These are phyloP conservation scores for Acorus gramineus DNA, from an alignment of 106 monocot genomes.

Conservation along the genomic window DNA sequence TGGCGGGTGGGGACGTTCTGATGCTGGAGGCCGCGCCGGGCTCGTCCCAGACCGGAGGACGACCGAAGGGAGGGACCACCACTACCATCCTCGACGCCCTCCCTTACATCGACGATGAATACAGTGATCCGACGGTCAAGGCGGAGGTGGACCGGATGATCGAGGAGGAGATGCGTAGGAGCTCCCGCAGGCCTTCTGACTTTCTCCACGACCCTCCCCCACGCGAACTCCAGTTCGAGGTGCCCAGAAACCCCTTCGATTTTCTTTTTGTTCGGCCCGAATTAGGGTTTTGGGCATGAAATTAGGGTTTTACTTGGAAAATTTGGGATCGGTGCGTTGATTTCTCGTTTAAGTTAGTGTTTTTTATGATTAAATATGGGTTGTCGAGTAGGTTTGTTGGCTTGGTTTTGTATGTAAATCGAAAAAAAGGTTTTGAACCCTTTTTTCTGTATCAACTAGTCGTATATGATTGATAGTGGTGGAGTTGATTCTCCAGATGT, in stretches of 20 bases:
- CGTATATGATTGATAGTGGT: no score
- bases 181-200: slow-evolving; percentile 80
- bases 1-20: slow-evolving; percentile 53
- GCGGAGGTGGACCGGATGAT: slow-evolving; percentile 82
- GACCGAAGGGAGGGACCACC: no score
- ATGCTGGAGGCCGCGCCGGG: slow-evolving; percentile 89
- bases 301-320: background rate
- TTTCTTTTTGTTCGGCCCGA: background rate
- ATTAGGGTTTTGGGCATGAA: background rate
- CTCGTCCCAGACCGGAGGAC: slow-evolving; percentile 2
- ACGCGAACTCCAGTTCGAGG: slow-evolving; percentile 55
- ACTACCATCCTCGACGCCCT: slow-evolving; percentile 57
- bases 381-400: no score
- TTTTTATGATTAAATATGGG: no score
- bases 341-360: no score
- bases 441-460: no score
- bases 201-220: slow-evolving; percentile 80
- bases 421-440: no score
- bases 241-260: slow-evolving; percentile 4
- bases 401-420: no score
- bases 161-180: slow-evolving; percentile 88
- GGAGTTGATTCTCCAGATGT: no score
- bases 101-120: slow-evolving; percentile 97
- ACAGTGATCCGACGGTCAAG: slow-evolving; percentile 77
- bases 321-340: no score